A percentile compares a stretch with the other conserved stretches of the same genome.
Evolutionary conservation across 108 stramenopile genomes (phyloP).

Genomic region (Cyclotella baltica): DNA sequence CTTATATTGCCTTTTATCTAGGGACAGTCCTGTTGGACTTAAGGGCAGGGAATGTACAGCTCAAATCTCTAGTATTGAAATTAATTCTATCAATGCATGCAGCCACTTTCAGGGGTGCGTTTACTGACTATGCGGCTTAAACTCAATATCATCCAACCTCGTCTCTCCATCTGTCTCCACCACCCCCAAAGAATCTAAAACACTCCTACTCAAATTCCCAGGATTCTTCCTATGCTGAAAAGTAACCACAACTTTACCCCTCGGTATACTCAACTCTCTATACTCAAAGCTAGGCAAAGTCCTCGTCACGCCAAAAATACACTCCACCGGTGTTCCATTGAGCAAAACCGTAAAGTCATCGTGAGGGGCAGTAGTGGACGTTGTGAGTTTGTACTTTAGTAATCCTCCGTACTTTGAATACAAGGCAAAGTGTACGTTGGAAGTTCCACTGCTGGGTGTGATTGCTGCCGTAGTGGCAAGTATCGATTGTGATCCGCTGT

Average conservation of each 20-base stretch:
- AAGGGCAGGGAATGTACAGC: too few species aligned
- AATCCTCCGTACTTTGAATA: constrained; percentile 23
- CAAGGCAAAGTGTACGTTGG: constrained; percentile 30
- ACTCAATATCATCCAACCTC: constrained; percentile 17
- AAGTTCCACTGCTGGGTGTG: not conserved
- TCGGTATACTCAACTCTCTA: constrained; percentile 23
- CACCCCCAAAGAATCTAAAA: constrained; percentile 30
- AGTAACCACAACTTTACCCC: constrained; percentile 36
- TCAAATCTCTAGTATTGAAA: too few species aligned
- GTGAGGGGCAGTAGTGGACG: constrained; percentile 38
- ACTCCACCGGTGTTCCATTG: constrained; percentile 7
- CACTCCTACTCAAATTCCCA: constrained; percentile 17
- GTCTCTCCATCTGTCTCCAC: constrained; percentile 8
- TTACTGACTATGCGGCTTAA: not conserved
- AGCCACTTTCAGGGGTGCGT: too few species aligned
- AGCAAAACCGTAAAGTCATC: constrained; percentile 45
- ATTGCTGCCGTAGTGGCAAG: constrained; percentile 22
- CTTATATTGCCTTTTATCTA: too few species aligned
- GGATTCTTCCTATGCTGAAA: constrained; percentile 51
- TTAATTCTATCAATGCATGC: too few species aligned
- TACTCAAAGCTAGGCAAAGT: constrained; percentile 20
- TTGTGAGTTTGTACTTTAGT: constrained; percentile 29
- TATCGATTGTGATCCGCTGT: constrained; percentile 9
- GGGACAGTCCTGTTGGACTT: too few species aligned
- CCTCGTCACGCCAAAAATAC: constrained; percentile 28